phyloP scores from a whole-genome alignment of 164 flowering plant genomes.

The Vitis amurensis region DNA sequence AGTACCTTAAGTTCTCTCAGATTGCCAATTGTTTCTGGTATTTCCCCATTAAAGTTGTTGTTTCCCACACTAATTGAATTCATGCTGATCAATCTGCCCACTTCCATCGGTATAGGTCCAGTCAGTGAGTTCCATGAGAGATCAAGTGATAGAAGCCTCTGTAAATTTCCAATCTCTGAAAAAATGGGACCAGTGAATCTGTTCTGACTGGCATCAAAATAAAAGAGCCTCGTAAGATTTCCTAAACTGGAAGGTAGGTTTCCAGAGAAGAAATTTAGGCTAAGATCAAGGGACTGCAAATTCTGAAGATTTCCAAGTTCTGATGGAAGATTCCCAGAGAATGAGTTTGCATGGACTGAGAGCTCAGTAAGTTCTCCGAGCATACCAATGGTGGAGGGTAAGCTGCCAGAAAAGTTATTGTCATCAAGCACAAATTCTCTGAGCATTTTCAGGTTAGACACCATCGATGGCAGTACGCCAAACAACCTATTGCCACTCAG shows the following conservation, averaged over 20 bases:
- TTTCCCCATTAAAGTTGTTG: constrained; percentile 35
- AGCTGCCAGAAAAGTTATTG: constrained; percentile 47
- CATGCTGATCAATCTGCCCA: constrained; percentile 27
- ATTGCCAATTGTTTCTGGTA: constrained; percentile 47
- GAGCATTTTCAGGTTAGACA: constrained; percentile 42
- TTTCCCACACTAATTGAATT: constrained; percentile 17
- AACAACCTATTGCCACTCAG: constrained; percentile 42
- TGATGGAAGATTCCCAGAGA: constrained; percentile 49
- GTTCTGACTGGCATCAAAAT: constrained; percentile 46
- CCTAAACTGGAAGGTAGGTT: constrained; percentile 45
- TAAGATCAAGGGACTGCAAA: constrained; percentile 48
- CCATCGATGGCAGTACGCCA: constrained; percentile 37
- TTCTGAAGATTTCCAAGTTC: constrained; percentile 44
- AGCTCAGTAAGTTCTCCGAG: constrained; percentile 43
- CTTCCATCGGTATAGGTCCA: constrained; percentile 40
- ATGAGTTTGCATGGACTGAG: constrained; percentile 45
- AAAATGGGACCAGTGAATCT: constrained; percentile 40
- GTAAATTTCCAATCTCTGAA: constrained; percentile 24
- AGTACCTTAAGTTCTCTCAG: constrained; percentile 39
- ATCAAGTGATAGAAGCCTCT: constrained; percentile 37
- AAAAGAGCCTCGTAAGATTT: constrained; percentile 39
- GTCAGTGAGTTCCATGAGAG: constrained; percentile 44
- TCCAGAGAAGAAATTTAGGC: constrained; percentile 51
- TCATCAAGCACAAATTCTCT: constrained; percentile 47
- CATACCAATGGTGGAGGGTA: constrained; percentile 49